phyloP scores from a whole-genome alignment of 1,284 basidiomycete species.

The Pseudozyma sp. region DNA sequence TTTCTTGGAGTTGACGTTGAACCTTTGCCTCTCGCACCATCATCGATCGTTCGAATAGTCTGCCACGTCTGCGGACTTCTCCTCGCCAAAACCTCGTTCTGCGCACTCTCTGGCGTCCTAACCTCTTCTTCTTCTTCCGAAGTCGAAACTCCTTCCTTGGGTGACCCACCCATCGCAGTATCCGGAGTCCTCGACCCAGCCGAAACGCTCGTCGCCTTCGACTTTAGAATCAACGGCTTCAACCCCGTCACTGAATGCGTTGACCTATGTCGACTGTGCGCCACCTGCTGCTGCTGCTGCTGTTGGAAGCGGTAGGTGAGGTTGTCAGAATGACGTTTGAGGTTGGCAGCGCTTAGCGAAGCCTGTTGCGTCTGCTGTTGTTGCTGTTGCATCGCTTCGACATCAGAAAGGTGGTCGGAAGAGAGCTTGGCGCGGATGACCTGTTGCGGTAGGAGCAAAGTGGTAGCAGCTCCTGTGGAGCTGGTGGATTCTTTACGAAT shows the following conservation, averaged over 20 bases:
- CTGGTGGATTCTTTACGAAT: constrained; percentile 21
- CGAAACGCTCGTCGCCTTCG: constrained; percentile 25
- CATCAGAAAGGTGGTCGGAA: constrained; percentile 18
- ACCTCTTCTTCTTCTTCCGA: neutral
- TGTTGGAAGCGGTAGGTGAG: constrained; percentile 22
- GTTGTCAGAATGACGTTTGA: constrained; percentile 41
- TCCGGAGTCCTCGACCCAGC: constrained; percentile 24
- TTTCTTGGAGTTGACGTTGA: no score
- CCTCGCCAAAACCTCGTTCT: constrained; percentile 2
- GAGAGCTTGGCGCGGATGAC: constrained; percentile 35
- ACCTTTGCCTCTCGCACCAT: no score
- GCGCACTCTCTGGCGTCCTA: constrained; percentile 12
- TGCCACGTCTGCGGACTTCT: no score
- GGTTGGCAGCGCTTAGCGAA: constrained; percentile 26
- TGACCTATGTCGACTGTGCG: constrained; percentile 17
- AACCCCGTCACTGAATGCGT: constrained; percentile 36
- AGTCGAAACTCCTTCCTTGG: neutral
- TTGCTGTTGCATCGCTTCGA: neutral
- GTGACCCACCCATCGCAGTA: neutral
- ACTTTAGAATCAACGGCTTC: constrained; percentile 33
- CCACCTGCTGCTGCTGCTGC: constrained; percentile 16
- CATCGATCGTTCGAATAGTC: no score
- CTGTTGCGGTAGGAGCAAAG: constrained; percentile 22
- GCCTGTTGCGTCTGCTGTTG: constrained; percentile 7
- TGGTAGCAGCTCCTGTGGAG: no score